These are phyloP conservation scores for Fusarium mexicanum DNA, from an alignment of 2,329 filamentous ascomycete species.

Conservation along the genomic window DNA sequence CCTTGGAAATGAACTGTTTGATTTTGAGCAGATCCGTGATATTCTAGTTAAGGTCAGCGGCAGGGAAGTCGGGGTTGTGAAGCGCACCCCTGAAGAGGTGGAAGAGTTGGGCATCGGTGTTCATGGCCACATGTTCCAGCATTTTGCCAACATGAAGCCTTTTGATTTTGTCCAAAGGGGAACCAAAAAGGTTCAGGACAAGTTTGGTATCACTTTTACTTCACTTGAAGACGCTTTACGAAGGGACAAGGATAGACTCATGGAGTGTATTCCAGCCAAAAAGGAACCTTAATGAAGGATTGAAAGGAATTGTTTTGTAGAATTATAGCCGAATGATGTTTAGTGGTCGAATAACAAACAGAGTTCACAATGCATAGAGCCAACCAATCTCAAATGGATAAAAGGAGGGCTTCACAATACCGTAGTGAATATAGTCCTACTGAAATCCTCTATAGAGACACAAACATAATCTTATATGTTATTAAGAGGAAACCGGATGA, in stretches of 20 bases:
- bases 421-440: no score
- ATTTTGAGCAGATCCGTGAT: conserved; percentile 44
- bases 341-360: no score
- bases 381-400: no score
- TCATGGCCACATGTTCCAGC: conserved; percentile 18
- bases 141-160: conserved; percentile 15
- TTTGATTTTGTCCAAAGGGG: not conserved
- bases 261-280: not conserved
- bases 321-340: no score
- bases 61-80: conserved; percentile 37
- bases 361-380: no score
- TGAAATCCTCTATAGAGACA: no score
- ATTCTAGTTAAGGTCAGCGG: conserved; percentile 46
- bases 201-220: conserved; percentile 22
- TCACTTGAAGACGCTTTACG: conserved; percentile 14
- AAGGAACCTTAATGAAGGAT: no score
- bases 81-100: conserved; percentile 15
- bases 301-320: not conserved
- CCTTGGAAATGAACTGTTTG: conserved; percentile 42
- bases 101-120: not conserved
- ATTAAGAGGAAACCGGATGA: not conserved
- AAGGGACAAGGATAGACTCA: conserved; percentile 15
- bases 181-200: not conserved
- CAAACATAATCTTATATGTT: no score
- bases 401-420: no score